Base-by-base conservation (phyloP, 371 early-diverging fungal species). In the Vairimorpha apis region DNA sequence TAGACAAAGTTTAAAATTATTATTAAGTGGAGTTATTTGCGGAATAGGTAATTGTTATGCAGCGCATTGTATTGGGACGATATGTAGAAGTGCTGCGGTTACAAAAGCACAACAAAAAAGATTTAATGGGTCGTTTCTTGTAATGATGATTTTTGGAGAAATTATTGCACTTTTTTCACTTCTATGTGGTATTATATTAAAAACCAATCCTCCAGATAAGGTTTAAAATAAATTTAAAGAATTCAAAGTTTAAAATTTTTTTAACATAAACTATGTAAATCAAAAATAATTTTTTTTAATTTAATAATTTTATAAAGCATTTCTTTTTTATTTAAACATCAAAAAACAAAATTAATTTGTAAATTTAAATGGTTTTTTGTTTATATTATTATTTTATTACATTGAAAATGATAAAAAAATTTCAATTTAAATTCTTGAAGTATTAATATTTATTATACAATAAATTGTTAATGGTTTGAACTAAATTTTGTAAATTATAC, bases 141-240 rank as follows among this genome's bases (percentile, higher is more conserved):
- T 83, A n/a, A 30, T 82, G 2, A 30, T 83, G 37, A 76, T 83
- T 13, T 83, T 83, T 70, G 82, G 78, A 44, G 83, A 83, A 70
- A 67, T 83, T 37, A 67, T 80, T 23, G 83, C 77, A 0, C 59
- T 83, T 13, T 76, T 83, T 25, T 66, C 72, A 44, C 43, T 83
- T 21, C 73, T 83, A 10, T 56, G 77, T 62, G 80, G 76, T 25
- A 68, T 82, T 68, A 62, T 80, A 10, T 60, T 82, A 25, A 29
- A 3, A 3, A 8, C 45, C 3, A 7, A 53, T 27, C 27, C 30
- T 53, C 4, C 5, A 25, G n/a, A n/a, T n/a, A n/a, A n/a, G n/a
- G n/a, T n/a, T n/a, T n/a, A n/a, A n/a, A n/a, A n/a, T n/a, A n/a
- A n/a, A n/a, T n/a, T n/a, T n/a, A n/a, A n/a, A n/a, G n/a, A n/a